Conservation (phyloP, 441 rosid species). For the Omphalea diandra region DNA sequence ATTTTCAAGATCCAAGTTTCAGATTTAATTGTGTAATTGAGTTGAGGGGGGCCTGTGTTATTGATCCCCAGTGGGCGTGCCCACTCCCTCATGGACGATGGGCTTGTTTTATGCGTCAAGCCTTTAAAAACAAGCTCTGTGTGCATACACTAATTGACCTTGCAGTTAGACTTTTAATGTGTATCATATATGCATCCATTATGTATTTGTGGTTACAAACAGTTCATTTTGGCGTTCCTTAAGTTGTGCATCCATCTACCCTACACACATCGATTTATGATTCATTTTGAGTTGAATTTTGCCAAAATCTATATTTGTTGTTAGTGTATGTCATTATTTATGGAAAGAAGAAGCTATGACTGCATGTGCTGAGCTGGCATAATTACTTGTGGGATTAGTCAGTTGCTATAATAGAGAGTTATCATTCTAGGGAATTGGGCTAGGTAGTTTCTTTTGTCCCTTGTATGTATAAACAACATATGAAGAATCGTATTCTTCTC, state of each 20-base stretch:
- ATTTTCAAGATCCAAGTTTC: neutral
- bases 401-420: too few relatives aligned
- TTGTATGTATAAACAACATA: too few relatives aligned
- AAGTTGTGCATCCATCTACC: neutral
- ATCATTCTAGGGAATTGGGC: too few relatives aligned
- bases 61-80: neutral
- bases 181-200: neutral
- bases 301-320: neutral
- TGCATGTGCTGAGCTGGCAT: too few relatives aligned
- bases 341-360: too few relatives aligned
- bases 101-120: neutral
- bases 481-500: too few relatives aligned
- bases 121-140: neutral
- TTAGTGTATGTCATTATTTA: too few relatives aligned
- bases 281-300: neutral
- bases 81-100: neutral
- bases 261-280: neutral
- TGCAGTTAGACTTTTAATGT: too few relatives aligned
- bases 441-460: too few relatives aligned
- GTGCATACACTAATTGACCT: neutral
- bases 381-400: too few relatives aligned
- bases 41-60: neutral
- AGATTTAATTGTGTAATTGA: neutral
- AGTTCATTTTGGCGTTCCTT: neutral
- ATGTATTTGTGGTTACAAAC: neutral